Evolutionary conservation across 1,284 basidiomycete species (phyloP).

Genomic region (Heterobasidion occidentale): DNA sequence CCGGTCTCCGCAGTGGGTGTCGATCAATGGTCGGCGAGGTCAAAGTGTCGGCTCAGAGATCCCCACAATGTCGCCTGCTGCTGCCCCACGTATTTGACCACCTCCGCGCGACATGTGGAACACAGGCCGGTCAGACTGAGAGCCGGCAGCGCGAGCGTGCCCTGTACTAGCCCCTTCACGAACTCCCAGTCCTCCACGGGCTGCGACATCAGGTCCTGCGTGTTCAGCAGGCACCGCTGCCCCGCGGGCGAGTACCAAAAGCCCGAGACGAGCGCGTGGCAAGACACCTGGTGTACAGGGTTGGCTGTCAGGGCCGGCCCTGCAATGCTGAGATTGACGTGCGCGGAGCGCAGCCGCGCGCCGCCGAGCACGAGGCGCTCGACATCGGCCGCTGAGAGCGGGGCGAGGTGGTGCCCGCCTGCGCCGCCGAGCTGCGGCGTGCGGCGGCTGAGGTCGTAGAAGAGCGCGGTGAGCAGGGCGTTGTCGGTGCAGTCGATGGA

Average conservation of each 20-base stretch:
- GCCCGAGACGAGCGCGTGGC: background rate
- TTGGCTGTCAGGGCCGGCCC: background rate
- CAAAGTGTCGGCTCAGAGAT: too few relatives aligned
- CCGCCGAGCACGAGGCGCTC: slow-evolving; percentile 19
- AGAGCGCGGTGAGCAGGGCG: slow-evolving; percentile 16
- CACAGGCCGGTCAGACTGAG: background rate
- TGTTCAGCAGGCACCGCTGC: background rate
- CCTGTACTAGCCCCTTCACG: background rate
- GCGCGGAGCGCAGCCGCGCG: slow-evolving; percentile 17
- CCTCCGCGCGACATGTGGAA: background rate
- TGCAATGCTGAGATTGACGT: background rate
- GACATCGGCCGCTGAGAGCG: slow-evolving; percentile 16
- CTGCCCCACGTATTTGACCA: background rate
- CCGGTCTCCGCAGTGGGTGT: too few relatives aligned
- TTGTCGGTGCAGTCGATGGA: slow-evolving; percentile 13
- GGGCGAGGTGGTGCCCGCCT: slow-evolving; percentile 17
- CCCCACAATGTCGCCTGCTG: too few relatives aligned
- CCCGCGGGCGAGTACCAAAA: background rate
- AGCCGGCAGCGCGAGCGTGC: background rate
- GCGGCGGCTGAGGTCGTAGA: slow-evolving; percentile 19
- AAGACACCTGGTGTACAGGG: background rate
- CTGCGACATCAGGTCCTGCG: slow-evolving; percentile 1
- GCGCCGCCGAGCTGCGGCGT: slow-evolving; percentile 16
- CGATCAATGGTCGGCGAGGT: too few relatives aligned
- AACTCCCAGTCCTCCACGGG: slow-evolving; percentile 4